Evolutionary conservation across 2,329 filamentous ascomycete genomes (phyloP).

Genomic region (Sporothrix pallida): DNA sequence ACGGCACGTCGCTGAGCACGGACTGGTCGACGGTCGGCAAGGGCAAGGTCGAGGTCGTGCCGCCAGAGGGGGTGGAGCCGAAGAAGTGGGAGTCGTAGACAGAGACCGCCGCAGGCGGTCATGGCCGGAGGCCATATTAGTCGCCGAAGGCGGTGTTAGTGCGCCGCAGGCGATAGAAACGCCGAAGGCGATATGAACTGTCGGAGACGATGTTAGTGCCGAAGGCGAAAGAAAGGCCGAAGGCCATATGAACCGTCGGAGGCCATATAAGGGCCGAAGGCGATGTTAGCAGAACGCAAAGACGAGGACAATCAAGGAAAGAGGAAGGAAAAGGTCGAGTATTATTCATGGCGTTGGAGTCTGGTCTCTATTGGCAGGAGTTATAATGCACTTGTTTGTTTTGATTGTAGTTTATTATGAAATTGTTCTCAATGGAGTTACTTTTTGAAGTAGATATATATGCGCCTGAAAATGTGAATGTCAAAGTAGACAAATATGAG

Average conservation of each 20-base stretch:
- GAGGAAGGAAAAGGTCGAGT: too few relatives aligned
- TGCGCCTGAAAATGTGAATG: background rate
- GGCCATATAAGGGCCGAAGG: too few relatives aligned
- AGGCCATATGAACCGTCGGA: too few relatives aligned
- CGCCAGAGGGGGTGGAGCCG: constrained; percentile 77
- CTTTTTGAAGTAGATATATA: background rate
- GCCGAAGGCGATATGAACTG: too few relatives aligned
- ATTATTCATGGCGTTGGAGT: too few relatives aligned
- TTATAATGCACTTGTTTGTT: background rate
- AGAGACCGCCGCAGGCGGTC: background rate
- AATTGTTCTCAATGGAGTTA: too few relatives aligned
- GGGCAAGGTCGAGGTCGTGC: constrained; percentile 71
- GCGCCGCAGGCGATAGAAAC: too few relatives aligned
- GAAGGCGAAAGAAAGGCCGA: too few relatives aligned
- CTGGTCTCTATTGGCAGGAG: background rate
- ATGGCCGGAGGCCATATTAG: background rate
- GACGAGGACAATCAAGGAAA: too few relatives aligned
- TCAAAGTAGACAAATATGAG: background rate
- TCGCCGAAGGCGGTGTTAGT: too few relatives aligned
- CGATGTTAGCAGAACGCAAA: too few relatives aligned
- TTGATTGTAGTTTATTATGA: background rate
- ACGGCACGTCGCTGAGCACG: constrained; percentile 89
- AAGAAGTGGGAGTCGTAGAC: constrained; percentile 65
- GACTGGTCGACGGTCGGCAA: constrained; percentile 84
- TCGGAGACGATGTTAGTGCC: too few relatives aligned